phyloP scores from a whole-genome alignment of 106 monocot genomes.

The Posidonia australis region DNA sequence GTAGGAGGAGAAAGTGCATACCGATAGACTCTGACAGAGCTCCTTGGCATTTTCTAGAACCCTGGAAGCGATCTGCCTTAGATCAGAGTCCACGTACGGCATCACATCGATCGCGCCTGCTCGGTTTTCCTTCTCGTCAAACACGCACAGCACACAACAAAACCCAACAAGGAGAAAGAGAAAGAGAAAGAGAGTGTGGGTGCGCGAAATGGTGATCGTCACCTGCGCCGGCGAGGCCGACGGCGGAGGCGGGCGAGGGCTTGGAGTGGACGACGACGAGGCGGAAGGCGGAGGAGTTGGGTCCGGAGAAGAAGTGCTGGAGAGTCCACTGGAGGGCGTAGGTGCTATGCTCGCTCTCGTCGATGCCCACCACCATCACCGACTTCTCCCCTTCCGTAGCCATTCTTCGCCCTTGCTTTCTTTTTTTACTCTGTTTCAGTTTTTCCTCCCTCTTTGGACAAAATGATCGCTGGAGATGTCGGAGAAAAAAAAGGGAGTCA shows the following conservation, averaged over 20 bases:
- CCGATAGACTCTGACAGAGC: conserved; percentile 8
- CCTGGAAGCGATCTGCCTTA: conserved; percentile 6
- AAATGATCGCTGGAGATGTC: too few species aligned
- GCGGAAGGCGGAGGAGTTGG: neutral
- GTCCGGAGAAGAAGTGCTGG: conserved; percentile 19
- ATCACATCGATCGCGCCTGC: conserved; percentile 16
- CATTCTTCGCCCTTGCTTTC: too few species aligned
- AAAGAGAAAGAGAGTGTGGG: neutral
- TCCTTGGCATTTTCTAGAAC: conserved; percentile 11
- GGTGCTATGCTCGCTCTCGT: conserved; percentile 23
- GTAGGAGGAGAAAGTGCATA: neutral
- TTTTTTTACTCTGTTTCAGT: too few species aligned
- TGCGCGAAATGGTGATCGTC: neutral
- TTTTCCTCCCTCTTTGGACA: too few species aligned
- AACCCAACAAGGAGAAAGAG: neutral
- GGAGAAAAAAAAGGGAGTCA: too few species aligned
- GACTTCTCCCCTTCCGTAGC: too few species aligned
- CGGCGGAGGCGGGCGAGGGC: conserved; percentile 14
- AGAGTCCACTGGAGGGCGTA: conserved; percentile 28
- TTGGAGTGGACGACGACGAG: conserved; percentile 27
- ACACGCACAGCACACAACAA: neutral
- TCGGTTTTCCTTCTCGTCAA: neutral
- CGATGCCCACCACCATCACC: conserved; percentile 23
- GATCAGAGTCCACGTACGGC: conserved; percentile 12
- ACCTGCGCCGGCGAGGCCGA: conserved; percentile 21